Percentiles rank a stretch among this genome's conserved stretches.
Evolutionary conservation across 495 filamentous ascomycete genomes (phyloP).

Genomic region (Parachaetomium inaequale): DNA sequence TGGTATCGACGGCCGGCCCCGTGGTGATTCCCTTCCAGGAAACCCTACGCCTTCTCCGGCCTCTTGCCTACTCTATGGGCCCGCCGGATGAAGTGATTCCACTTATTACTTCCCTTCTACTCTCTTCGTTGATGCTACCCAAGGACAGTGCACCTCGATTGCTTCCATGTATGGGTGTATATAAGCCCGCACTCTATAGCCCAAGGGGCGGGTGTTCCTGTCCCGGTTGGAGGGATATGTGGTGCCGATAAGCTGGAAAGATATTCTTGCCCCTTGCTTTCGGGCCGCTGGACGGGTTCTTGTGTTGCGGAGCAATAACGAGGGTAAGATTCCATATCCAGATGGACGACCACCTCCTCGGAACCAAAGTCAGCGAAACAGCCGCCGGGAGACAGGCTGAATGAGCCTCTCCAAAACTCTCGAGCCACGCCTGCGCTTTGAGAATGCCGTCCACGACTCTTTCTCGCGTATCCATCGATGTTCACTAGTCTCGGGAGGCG

Average conservation of each 20-base stretch:
- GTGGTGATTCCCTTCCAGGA: neutral
- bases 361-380: neutral
- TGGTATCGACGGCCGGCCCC: neutral
- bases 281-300: neutral
- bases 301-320: neutral
- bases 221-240: constrained; percentile 4
- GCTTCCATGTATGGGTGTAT: neutral
- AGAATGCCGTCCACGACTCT: neutral
- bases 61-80: constrained; percentile 16
- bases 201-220: neutral
- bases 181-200: neutral
- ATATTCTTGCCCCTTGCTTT: neutral
- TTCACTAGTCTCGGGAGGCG: neutral
- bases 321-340: neutral
- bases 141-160: neutral
- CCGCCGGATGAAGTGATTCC: constrained; percentile 19
- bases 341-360: neutral
- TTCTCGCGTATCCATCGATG: neutral
- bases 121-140: constrained; percentile 7
- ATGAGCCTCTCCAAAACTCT: neutral
- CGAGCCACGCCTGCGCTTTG: neutral
- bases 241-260: neutral
- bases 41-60: constrained; percentile 8
- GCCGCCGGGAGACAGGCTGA: constrained; percentile 10
- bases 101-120: constrained; percentile 4